Evolutionary conservation across 2,329 filamentous ascomycete genomes (phyloP).

Genomic region (Calcarisporium arbuscula): DNA sequence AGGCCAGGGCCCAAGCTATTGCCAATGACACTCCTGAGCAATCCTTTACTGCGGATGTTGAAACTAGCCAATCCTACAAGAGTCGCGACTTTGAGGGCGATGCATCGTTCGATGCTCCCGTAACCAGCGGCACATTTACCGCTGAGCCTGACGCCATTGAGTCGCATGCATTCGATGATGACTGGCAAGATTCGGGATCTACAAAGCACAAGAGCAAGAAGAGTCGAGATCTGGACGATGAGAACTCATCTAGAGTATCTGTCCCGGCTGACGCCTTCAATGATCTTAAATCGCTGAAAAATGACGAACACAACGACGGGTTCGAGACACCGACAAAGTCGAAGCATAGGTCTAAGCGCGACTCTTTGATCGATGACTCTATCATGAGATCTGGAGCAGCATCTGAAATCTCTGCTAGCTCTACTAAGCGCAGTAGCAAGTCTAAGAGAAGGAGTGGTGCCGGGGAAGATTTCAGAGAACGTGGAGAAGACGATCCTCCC

Average conservation of each 20-base stretch:
- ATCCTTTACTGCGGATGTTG: constrained; percentile 10
- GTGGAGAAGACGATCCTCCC: constrained; percentile 30
- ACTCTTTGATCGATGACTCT: constrained; percentile 22
- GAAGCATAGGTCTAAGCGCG: constrained; percentile 30
- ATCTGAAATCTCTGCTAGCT: constrained; percentile 31
- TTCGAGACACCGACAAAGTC: constrained; percentile 27
- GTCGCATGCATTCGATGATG: not conserved
- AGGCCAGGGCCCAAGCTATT: constrained; percentile 19
- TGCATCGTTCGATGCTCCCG: too few species aligned
- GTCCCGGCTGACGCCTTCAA: constrained; percentile 23
- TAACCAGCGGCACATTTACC: too few species aligned
- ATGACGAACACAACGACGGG: constrained; percentile 23
- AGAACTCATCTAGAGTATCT: constrained; percentile 16
- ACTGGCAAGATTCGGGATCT: constrained; percentile 3
- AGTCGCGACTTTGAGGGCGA: constrained; percentile 22
- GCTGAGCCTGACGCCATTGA: too few species aligned
- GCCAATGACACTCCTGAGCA: constrained; percentile 20
- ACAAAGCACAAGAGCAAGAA: constrained; percentile 7
- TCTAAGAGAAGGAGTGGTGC: constrained; percentile 29
- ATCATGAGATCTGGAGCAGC: constrained; percentile 23
- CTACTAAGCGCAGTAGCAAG: constrained; percentile 34
- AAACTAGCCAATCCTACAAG: constrained; percentile 13
- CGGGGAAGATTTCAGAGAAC: constrained; percentile 27
- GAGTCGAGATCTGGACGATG: constrained; percentile 3
- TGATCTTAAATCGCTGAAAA: constrained; percentile 14